phyloP scores from a whole-genome alignment of 2,329 filamentous ascomycete species.

The Metarhizium sp. region DNA sequence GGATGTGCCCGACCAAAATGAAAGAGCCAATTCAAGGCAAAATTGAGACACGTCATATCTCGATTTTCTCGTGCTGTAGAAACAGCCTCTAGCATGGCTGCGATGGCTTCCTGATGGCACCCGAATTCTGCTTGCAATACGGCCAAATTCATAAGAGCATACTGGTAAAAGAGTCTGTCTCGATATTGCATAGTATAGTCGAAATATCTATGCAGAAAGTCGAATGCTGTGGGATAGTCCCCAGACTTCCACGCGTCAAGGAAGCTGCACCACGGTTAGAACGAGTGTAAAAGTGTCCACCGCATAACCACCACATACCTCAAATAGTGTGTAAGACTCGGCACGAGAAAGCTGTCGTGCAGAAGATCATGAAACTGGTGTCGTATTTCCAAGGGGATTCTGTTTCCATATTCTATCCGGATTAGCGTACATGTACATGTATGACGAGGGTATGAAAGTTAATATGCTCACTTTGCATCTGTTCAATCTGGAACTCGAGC shows the following conservation, averaged over 20 bases:
- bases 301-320: constrained; percentile 32
- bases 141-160: constrained; percentile 85
- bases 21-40: constrained; percentile 90
- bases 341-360: constrained; percentile 55
- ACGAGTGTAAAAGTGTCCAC: background rate
- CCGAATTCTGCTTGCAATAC: constrained; percentile 94
- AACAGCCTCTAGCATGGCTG: constrained; percentile 90
- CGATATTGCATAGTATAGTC: constrained; percentile 88
- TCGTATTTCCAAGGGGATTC: constrained; percentile 67
- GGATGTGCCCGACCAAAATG: constrained; percentile 86
- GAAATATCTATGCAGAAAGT: constrained; percentile 88
- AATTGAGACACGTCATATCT: constrained; percentile 88
- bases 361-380: constrained; percentile 61
- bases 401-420: constrained; percentile 57
- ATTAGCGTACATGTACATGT: background rate
- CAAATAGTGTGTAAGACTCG: constrained; percentile 68
- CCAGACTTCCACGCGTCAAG: constrained; percentile 88
- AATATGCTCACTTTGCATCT: constrained; percentile 61
- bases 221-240: constrained; percentile 83
- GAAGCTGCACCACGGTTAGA: constrained; percentile 45
- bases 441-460: background rate
- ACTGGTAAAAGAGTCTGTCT: constrained; percentile 84
- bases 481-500: constrained; percentile 79
- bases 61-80: constrained; percentile 90
- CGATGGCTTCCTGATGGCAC: constrained; percentile 80